A percentile compares a stretch with the other conserved stretches of the same genome.
phyloP scores from a whole-genome alignment of 768 basidiomycete species.

The Sistotremastrum suecicum region DNA sequence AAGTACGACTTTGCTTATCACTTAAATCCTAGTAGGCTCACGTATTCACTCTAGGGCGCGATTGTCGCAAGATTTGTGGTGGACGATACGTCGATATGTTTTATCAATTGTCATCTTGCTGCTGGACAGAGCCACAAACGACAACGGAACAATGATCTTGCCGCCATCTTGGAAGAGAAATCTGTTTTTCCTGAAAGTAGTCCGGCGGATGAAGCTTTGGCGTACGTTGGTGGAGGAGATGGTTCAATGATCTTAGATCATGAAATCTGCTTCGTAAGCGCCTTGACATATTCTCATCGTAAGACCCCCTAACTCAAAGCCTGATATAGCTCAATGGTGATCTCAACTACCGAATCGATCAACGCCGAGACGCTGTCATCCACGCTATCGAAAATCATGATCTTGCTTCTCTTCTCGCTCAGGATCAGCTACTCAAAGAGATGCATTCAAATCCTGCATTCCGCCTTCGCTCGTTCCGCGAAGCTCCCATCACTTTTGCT shows the following conservation, averaged over 20 bases:
- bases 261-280: conserved; percentile 77
- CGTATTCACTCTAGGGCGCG: conserved; percentile 43
- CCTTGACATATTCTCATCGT: not conserved
- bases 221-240: conserved; percentile 83
- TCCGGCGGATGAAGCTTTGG: conserved; percentile 37
- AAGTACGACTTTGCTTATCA: conserved; percentile 34
- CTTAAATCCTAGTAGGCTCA: not conserved
- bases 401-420: conserved; percentile 40
- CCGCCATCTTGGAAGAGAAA: conserved; percentile 76
- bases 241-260: conserved; percentile 91
- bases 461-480: conserved; percentile 69
- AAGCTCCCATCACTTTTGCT: conserved; percentile 68
- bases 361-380: conserved; percentile 72
- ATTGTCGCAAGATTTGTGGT: conserved; percentile 83
- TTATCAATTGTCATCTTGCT: conserved; percentile 96
- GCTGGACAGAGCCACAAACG: conserved; percentile 78
- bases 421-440: conserved; percentile 87
- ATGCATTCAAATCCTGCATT: conserved; percentile 80
- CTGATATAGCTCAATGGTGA: conserved; percentile 67
- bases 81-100: conserved; percentile 86
- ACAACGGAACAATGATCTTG: conserved; percentile 75
- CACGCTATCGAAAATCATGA: conserved; percentile 57
- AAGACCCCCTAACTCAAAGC: not conserved
- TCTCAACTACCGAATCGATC: conserved; percentile 95
- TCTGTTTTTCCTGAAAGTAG: conserved; percentile 40